These are phyloP conservation scores for Schrenkiella parvula DNA, from an alignment of 345 rosid genomes.

Conservation along the genomic window DNA sequence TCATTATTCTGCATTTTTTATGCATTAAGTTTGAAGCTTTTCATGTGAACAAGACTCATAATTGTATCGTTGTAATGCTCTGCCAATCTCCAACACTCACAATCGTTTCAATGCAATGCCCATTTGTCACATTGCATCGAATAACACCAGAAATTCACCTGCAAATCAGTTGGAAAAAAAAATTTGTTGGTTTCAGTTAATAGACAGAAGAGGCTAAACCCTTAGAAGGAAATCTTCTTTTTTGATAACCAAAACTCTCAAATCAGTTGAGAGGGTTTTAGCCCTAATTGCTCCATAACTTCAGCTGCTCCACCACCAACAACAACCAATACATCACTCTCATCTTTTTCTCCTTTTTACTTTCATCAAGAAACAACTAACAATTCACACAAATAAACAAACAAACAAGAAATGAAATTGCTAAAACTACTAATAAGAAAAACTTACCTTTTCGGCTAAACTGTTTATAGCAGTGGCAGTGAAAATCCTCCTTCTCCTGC, in stretches of 20 bases:
- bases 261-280: constrained; percentile 69
- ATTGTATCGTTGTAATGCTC: too few species aligned
- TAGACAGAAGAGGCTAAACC: constrained; percentile 26
- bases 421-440: not conserved
- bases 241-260: constrained; percentile 69
- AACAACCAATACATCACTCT: constrained; percentile 63
- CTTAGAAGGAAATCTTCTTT: constrained; percentile 87
- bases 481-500: not conserved
- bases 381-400: not conserved
- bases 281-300: constrained; percentile 90
- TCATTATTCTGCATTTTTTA: not conserved
- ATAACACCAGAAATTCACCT: constrained; percentile 99
- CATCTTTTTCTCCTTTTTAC: constrained; percentile 35
- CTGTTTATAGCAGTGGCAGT: not conserved
- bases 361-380: not conserved
- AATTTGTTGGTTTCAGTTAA: too few species aligned
- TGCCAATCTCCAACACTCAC: too few species aligned
- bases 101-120: constrained; percentile 61
- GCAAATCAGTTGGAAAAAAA: too few species aligned
- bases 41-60: too few species aligned
- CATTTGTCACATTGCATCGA: constrained; percentile 89
- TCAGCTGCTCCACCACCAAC: constrained; percentile 99
- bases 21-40: not conserved
- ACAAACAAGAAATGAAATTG: not conserved
- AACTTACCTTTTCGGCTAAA: constrained; percentile 15